Conservation (phyloP, 2,329 filamentous ascomycete species). For the Calonectria pseudoturangicola region DNA sequence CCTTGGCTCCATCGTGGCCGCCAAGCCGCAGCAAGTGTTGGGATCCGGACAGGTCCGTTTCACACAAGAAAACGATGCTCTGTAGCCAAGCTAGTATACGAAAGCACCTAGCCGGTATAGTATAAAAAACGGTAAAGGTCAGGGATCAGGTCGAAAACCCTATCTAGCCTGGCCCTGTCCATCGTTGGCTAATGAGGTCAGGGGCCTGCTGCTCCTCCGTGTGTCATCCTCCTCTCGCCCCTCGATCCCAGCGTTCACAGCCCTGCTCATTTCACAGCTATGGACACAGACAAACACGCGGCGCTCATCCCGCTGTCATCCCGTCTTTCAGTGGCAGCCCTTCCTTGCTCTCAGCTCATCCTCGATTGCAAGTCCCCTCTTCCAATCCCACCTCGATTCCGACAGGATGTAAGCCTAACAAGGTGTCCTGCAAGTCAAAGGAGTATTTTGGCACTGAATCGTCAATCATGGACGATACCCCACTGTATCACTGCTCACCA, state of each 20-base stretch:
- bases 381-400: constrained; percentile 13
- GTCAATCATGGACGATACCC: neutral
- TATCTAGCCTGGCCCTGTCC: constrained; percentile 29
- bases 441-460: neutral
- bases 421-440: neutral
- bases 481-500: neutral
- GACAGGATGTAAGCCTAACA: constrained; percentile 20
- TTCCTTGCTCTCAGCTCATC: neutral
- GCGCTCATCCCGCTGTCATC: constrained; percentile 49
- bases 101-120: neutral
- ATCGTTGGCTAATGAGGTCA: constrained; percentile 37
- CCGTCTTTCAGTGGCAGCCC: constrained; percentile 24
- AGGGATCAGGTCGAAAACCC: constrained; percentile 42
- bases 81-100: constrained; percentile 8
- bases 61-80: neutral
- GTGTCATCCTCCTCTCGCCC: constrained; percentile 22
- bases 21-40: neutral
- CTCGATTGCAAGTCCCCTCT: constrained; percentile 22
- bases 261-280: constrained; percentile 6
- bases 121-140: constrained; percentile 14
- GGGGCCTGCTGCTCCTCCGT: constrained; percentile 33
- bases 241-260: neutral
- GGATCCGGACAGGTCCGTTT: neutral
- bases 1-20: neutral
- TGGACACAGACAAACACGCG: constrained; percentile 30